Conservation (phyloP, 805 yeast genomes). For the Yarrowia hollandica region DNA sequence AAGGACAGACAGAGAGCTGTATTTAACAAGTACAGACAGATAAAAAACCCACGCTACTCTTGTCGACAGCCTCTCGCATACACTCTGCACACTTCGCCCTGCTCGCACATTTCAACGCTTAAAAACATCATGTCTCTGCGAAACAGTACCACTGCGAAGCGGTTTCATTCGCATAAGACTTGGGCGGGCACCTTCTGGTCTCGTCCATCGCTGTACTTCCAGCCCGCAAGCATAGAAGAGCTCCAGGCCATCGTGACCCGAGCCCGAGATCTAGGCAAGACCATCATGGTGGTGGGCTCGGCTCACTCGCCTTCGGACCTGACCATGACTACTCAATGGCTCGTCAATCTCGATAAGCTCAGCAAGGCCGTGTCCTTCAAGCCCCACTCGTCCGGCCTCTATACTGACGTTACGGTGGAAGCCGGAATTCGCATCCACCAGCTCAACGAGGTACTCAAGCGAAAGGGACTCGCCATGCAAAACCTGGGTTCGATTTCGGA, state of each 20-base stretch:
- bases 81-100: background rate
- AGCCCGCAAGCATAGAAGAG: slow-evolving; percentile 71
- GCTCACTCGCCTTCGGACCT: slow-evolving; percentile 94
- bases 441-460: slow-evolving; percentile 64
- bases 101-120: no score
- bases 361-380: slow-evolving; percentile 49
- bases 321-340: slow-evolving; percentile 86
- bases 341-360: slow-evolving; percentile 79
- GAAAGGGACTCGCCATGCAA: slow-evolving; percentile 75
- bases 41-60: no score
- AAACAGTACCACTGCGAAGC: slow-evolving; percentile 21
- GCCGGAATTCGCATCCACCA: slow-evolving; percentile 83
- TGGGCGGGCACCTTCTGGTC: slow-evolving; percentile 93
- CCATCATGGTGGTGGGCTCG: slow-evolving; percentile 83
- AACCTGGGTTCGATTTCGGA: slow-evolving; percentile 92
- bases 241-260: slow-evolving; percentile 62
- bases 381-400: slow-evolving; percentile 41
- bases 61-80: no score
- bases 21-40: no score
- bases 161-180: slow-evolving; percentile 50
- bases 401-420: slow-evolving; percentile 89
- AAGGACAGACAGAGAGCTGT: background rate
- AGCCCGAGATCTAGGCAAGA: slow-evolving; percentile 60
- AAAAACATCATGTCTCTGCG: slow-evolving; percentile 9
- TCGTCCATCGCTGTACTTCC: slow-evolving; percentile 73